Evolutionary conservation across 2,329 filamentous ascomycete genomes (phyloP).

Genomic region (Diaporthe vaccinii): DNA sequence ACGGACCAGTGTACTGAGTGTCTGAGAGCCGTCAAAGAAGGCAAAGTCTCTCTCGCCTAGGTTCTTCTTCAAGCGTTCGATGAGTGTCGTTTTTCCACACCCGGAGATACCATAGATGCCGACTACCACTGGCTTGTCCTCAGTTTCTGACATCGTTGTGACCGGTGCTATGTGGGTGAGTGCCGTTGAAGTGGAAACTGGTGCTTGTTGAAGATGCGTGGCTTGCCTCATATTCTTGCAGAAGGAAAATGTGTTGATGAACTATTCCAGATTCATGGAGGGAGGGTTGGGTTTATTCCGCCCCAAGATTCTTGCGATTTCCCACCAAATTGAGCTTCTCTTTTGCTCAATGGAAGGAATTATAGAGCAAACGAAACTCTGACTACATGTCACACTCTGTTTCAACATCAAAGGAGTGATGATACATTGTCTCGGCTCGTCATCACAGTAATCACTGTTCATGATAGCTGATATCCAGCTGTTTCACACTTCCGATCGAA

Average conservation of each 20-base stretch:
- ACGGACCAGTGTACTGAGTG: slow-evolving; percentile 57
- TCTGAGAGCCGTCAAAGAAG: slow-evolving; percentile 67
- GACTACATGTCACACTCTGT: not conserved
- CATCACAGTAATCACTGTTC: not conserved
- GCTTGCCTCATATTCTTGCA: not conserved
- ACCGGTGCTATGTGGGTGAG: not conserved
- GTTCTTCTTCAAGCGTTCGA: slow-evolving; percentile 55
- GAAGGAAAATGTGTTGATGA: not conserved
- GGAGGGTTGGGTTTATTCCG: too few species aligned
- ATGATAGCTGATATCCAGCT: not conserved
- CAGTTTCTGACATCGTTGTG: not conserved
- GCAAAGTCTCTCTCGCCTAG: slow-evolving; percentile 53
- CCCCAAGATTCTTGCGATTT: too few species aligned
- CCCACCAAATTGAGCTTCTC: too few species aligned
- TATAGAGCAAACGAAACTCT: not conserved
- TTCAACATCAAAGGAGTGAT: not conserved
- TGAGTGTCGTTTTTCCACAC: slow-evolving; percentile 64
- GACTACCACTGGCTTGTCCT: slow-evolving; percentile 56
- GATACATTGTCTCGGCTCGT: not conserved
- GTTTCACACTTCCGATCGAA: too few species aligned
- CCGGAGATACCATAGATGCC: slow-evolving; percentile 69
- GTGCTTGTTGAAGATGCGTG: too few species aligned
- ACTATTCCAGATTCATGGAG: not conserved
- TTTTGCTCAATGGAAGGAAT: not conserved
- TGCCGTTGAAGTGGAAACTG: not conserved